Evolutionary conservation across 768 basidiomycete genomes (phyloP).

Genomic region (Zangia roseola): DNA sequence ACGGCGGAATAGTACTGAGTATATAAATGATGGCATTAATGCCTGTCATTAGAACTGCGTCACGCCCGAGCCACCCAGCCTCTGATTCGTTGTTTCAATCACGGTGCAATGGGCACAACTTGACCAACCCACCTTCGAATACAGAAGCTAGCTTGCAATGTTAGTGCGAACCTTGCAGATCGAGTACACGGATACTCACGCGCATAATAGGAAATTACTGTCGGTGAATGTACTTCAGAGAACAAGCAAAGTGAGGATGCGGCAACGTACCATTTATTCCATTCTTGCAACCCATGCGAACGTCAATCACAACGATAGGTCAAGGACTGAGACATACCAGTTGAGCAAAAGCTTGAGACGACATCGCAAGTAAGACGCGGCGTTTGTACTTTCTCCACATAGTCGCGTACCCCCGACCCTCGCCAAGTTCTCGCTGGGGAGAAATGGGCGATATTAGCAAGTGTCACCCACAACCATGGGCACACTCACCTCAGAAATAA

Average conservation of each 20-base stretch:
- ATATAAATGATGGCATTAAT: slow-evolving; percentile 86
- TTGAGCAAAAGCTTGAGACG: slow-evolving; percentile 93
- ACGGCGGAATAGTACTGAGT: slow-evolving; percentile 82
- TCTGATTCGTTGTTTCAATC: slow-evolving; percentile 44
- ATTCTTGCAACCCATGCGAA: slow-evolving; percentile 50
- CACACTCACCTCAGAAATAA: slow-evolving; percentile 59
- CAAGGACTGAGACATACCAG: slow-evolving; percentile 53
- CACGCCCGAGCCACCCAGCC: slow-evolving; percentile 93
- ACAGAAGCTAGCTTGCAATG: slow-evolving; percentile 61
- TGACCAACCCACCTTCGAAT: slow-evolving; percentile 68
- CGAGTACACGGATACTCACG: slow-evolving; percentile 50
- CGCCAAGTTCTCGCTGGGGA: slow-evolving; percentile 68
- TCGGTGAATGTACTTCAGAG: slow-evolving; percentile 7
- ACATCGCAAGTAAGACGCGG: slow-evolving; percentile 90
- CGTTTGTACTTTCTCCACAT: slow-evolving; percentile 91
- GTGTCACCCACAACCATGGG: too few species aligned
- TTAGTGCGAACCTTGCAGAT: slow-evolving; percentile 7
- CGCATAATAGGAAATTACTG: slow-evolving; percentile 93
- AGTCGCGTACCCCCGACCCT: slow-evolving; percentile 67
- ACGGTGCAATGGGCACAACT: not conserved
- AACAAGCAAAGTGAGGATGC: slow-evolving; percentile 1
- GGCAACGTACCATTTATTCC: slow-evolving; percentile 79
- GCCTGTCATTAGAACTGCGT: slow-evolving; percentile 94
- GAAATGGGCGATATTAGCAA: not conserved
- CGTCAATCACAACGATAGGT: not conserved